Evolutionary conservation across 805 yeast genomes (phyloP).

Genomic region (Saturnispora halmiae): DNA sequence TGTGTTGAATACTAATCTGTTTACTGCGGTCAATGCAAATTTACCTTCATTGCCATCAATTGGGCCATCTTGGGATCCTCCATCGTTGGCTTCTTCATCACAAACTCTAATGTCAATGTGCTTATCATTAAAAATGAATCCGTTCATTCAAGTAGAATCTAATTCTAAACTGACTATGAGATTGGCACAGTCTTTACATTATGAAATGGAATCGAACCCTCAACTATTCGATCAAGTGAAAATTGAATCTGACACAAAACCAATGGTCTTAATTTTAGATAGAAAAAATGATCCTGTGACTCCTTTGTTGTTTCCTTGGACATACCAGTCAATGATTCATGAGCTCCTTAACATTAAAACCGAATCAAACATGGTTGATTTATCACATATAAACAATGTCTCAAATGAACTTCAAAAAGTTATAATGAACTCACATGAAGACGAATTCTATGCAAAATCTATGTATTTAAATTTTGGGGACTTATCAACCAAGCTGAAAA

Average conservation of each 20-base stretch:
- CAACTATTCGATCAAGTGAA: constrained; percentile 62
- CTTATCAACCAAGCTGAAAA: constrained; percentile 77
- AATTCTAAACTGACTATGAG: constrained; percentile 57
- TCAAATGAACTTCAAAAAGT: constrained; percentile 52
- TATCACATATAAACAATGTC: constrained; percentile 46
- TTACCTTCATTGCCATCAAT: constrained; percentile 16
- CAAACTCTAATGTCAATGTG: constrained; percentile 46
- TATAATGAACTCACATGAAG: constrained; percentile 61
- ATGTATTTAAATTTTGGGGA: constrained; percentile 94
- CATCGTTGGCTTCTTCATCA: constrained; percentile 34
- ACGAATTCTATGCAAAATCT: constrained; percentile 66
- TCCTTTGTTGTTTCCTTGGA: constrained; percentile 91
- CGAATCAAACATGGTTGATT: constrained; percentile 54
- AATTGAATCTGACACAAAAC: constrained; percentile 47
- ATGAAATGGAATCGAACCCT: constrained; percentile 45
- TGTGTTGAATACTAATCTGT: constrained; percentile 61
- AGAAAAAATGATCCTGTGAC: constrained; percentile 88
- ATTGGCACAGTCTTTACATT: constrained; percentile 57
- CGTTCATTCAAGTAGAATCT: constrained; percentile 68
- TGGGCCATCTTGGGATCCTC: constrained; percentile 37
- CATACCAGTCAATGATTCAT: constrained; percentile 95
- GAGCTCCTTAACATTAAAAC: constrained; percentile 77
- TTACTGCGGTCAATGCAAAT: constrained; percentile 26
- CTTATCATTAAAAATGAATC: constrained; percentile 67
- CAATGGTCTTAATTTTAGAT: constrained; percentile 68